Evolutionary conservation across 192 early-diverging fungal genomes (phyloP).

Genomic region (Dimargaris cristalligena): DNA sequence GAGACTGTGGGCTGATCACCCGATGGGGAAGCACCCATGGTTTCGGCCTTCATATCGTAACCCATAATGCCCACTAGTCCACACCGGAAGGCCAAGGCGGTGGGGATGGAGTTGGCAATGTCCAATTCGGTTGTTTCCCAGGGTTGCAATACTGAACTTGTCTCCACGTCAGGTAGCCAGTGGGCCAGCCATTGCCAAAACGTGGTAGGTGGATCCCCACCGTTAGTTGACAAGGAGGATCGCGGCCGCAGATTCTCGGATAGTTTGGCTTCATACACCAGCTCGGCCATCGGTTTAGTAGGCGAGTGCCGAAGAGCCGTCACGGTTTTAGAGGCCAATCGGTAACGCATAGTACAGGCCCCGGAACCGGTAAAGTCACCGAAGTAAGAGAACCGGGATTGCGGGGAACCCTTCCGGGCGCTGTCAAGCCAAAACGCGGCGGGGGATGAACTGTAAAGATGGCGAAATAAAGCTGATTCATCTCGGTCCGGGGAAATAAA

Average conservation of each 20-base stretch:
- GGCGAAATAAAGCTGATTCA: slow-evolving; percentile 11
- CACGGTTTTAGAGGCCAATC: too few relatives aligned
- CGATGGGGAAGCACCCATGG: too few relatives aligned
- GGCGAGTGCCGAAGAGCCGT: too few relatives aligned
- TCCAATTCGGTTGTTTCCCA: slow-evolving; percentile 10
- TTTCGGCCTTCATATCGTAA: slow-evolving; percentile 86
- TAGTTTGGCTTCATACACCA: too few relatives aligned
- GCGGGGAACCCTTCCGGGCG: slow-evolving; percentile 18
- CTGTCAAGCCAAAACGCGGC: slow-evolving; percentile 52
- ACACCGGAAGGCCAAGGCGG: too few relatives aligned
- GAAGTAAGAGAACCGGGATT: slow-evolving; percentile 17
- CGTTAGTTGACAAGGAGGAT: too few relatives aligned
- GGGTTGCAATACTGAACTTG: slow-evolving; percentile 13
- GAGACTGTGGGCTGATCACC: too few relatives aligned
- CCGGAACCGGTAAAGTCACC: slow-evolving; percentile 13
- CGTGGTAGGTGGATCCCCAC: slow-evolving; percentile 14
- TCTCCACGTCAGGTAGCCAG: slow-evolving; percentile 13
- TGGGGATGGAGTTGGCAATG: too few relatives aligned
- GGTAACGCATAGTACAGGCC: slow-evolving; percentile 23
- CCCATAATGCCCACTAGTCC: slow-evolving; percentile 84
- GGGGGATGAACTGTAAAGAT: slow-evolving; percentile 15
- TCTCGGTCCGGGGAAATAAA: too few relatives aligned
- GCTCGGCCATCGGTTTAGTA: too few relatives aligned
- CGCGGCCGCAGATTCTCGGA: too few relatives aligned
- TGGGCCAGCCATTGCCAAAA: slow-evolving; percentile 49